These are phyloP conservation scores for Penicillium hordei DNA, from an alignment of 2,329 filamentous ascomycete species.

Conservation along the genomic window DNA sequence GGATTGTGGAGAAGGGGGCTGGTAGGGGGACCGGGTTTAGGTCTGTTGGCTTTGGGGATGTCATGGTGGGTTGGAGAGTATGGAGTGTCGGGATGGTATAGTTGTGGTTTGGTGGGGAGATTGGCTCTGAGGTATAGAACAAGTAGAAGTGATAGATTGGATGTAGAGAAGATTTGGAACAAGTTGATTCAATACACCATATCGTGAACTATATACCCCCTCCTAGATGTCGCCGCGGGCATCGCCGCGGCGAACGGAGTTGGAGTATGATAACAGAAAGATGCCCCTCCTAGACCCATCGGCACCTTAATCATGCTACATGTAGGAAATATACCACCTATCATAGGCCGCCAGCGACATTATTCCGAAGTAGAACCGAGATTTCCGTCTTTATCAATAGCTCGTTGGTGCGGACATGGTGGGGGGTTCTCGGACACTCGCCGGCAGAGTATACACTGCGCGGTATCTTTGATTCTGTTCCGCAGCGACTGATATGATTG, in stretches of 20 bases:
- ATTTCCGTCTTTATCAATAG: too few relatives aligned
- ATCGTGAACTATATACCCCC: conserved; percentile 3
- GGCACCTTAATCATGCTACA: background rate
- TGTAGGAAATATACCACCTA: background rate
- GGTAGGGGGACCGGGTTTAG: conserved; percentile 46
- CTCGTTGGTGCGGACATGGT: background rate
- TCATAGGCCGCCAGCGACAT: background rate
- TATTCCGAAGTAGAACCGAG: background rate
- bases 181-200: background rate
- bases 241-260: conserved; percentile 2
- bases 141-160: background rate
- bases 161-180: background rate
- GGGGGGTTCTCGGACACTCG: background rate
- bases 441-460: background rate
- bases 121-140: background rate
- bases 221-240: background rate
- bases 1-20: conserved; percentile 63
- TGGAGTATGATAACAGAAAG: background rate
- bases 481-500: background rate
- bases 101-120: background rate
- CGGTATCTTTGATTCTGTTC: background rate
- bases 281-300: background rate
- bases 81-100: background rate
- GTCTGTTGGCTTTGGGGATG: background rate
- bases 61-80: background rate